Evolutionary conservation across 1,284 basidiomycete genomes (phyloP), one percentile per base, ranked within the genome.

Genomic region (Ceratobasidium sp.): DNA sequence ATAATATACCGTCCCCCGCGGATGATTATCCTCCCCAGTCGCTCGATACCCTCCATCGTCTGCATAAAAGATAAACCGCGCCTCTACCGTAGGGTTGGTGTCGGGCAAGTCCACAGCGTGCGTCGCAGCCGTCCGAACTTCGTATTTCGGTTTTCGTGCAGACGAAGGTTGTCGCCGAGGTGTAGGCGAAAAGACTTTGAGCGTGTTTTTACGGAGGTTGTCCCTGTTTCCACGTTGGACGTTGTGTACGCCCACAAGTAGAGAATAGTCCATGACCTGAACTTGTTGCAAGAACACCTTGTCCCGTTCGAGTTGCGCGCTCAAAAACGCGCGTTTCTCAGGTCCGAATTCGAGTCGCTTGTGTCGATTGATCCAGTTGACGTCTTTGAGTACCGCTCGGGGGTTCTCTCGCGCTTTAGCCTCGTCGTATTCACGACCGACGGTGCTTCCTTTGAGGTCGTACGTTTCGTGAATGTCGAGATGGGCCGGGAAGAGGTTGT

Each of bases 401-500:
- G 95, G 92, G 80, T 97, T 98, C 83, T 90, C 85, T 78, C 87
- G 86, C 1, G 93, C 93, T 85, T 93, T 95, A 67, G 95, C 95
- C 84, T 97, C 97, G 0, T 96, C 90, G 81, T 96, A 97, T 84
- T 94, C 90, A 42, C 97, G 89, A 0, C 97, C 97, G 1, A 97
- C 92, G 0, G 97, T 96, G 58, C 94, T 96, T 0, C 97, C 97
- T 84, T 99, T 99, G 81, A 99, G 89, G 85, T 99, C 97, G 84
- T 95, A 99, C 46, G 97, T 98, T 88, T 99, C 97, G 86, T 99
- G 97, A 66, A 99, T 91, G 85, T 99, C 98, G 82, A 96, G 92
- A 86, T 99, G 97, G 0, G 97, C 94, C 0, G 97, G 97, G 87
- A 99, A 99, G 63, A 99, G 90, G 85, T 99, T 99, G 89, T 99